Conservation (phyloP, 768 basidiomycete genomes). For the Tylopilus sp. region DNA sequence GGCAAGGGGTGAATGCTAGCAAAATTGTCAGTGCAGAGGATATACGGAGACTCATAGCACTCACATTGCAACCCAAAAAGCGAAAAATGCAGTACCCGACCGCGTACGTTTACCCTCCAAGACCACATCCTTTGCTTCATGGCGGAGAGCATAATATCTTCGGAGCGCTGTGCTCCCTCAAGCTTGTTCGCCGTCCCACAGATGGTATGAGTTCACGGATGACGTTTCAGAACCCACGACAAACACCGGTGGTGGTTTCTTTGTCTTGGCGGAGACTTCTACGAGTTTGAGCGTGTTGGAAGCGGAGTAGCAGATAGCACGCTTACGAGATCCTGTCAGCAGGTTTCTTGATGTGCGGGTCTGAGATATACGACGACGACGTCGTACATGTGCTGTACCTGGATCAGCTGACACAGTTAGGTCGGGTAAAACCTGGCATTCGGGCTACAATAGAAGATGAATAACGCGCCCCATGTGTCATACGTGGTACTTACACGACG, state of each 20-base stretch:
- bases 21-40: neutral
- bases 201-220: constrained; percentile 40
- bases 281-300: constrained; percentile 29
- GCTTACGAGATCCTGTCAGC: constrained; percentile 24
- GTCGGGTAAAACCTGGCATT: constrained; percentile 61
- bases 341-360: constrained; percentile 55
- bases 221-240: constrained; percentile 56
- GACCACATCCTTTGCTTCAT: constrained; percentile 66
- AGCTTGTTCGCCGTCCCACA: constrained; percentile 70
- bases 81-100: constrained; percentile 72
- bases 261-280: constrained; percentile 19
- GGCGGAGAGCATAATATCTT: constrained; percentile 63
- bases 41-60: constrained; percentile 23
- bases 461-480: neutral
- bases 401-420: constrained; percentile 46
- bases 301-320: constrained; percentile 13
- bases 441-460: constrained; percentile 34
- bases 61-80: constrained; percentile 69
- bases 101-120: constrained; percentile 62
- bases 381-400: constrained; percentile 69
- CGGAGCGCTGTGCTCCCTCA: constrained; percentile 63
- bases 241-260: constrained; percentile 42
- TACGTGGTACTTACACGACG: constrained; percentile 43
- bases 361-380: constrained; percentile 67
- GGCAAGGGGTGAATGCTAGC: constrained; percentile 63